Evolutionary conservation across 2,329 filamentous ascomycete genomes (phyloP).

Genomic region (Rugonectria rugulosa): DNA sequence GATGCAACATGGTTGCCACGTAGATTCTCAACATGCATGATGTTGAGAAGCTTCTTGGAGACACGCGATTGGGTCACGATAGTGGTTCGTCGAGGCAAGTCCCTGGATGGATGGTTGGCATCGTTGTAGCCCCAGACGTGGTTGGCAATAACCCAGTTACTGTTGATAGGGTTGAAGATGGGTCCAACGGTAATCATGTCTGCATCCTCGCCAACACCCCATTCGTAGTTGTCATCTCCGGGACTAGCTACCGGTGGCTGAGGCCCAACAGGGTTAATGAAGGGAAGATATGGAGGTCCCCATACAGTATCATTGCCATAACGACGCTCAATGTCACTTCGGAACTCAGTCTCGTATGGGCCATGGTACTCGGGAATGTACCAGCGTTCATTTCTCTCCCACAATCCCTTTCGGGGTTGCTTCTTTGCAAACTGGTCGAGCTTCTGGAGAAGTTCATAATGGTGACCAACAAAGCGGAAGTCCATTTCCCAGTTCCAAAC

Average conservation of each 20-base stretch:
- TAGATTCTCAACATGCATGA: conserved; percentile 81
- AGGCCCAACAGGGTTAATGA: conserved; percentile 68
- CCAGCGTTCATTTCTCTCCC: conserved; percentile 77
- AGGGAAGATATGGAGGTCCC: conserved; percentile 68
- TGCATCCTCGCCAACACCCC: conserved; percentile 79
- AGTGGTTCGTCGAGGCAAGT: conserved; percentile 76
- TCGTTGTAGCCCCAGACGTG: conserved; percentile 73
- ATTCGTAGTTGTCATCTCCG: conserved; percentile 72
- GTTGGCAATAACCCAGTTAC: conserved; percentile 75
- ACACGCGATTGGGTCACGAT: conserved; percentile 80
- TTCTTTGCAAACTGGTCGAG: conserved; percentile 68
- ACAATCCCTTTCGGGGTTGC: conserved; percentile 75
- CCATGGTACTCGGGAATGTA: conserved; percentile 76
- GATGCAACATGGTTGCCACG: conserved; percentile 78
- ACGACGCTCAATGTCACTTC: conserved; percentile 64
- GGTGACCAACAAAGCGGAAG: conserved; percentile 78
- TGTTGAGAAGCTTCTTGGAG: conserved; percentile 73
- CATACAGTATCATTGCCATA: conserved; percentile 67
- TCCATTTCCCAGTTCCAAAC: conserved; percentile 93
- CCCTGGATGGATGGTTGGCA: conserved; percentile 54
- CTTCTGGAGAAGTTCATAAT: conserved; percentile 79
- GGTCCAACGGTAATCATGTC: conserved; percentile 78
- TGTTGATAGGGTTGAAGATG: conserved; percentile 78
- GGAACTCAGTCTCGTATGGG: conserved; percentile 72
- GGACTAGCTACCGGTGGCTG: conserved; percentile 66